A percentile compares a stretch with the other conserved stretches of the same genome.
These are phyloP conservation scores for Massarina eburnea DNA, from an alignment of 2,329 filamentous ascomycete species.

Conservation along the genomic window DNA sequence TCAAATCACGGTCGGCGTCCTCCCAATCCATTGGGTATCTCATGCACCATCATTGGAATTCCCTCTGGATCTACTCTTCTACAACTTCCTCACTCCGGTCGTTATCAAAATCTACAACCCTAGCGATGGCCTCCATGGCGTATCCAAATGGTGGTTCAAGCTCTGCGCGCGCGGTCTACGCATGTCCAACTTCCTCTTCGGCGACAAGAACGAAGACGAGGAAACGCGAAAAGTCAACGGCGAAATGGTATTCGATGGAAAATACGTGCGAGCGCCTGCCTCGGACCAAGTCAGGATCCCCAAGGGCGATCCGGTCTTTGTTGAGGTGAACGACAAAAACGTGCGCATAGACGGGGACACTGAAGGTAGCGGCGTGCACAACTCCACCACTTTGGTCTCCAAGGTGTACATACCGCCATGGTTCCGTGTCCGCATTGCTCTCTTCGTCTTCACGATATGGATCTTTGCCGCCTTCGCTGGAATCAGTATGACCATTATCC, in stretches of 20 bases:
- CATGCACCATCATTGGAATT: constrained; percentile 93
- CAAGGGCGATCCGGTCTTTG: constrained; percentile 78
- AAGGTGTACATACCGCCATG: constrained; percentile 76
- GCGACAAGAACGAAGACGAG: constrained; percentile 77
- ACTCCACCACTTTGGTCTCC: constrained; percentile 47
- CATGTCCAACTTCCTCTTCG: constrained; percentile 91
- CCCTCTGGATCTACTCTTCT: constrained; percentile 89
- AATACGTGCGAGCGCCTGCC: constrained; percentile 87
- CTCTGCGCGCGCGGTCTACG: constrained; percentile 77
- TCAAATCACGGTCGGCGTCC: constrained; percentile 66
- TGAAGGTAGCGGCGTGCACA: constrained; percentile 43
- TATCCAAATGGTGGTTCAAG: constrained; percentile 97
- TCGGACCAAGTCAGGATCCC: constrained; percentile 94
- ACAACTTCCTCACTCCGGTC: constrained; percentile 93
- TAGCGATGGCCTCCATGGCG: constrained; percentile 76
- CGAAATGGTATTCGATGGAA: constrained; percentile 67
- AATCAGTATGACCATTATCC: constrained; percentile 80
- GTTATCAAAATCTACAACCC: constrained; percentile 83
- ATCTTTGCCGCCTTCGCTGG: constrained; percentile 87
- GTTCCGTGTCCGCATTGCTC: constrained; percentile 76
- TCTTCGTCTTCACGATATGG: constrained; percentile 92
- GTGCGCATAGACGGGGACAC: constrained; percentile 61
- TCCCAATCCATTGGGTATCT: constrained; percentile 92
- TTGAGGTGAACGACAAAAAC: constrained; percentile 71
- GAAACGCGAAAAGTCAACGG: constrained; percentile 67